phyloP scores from a whole-genome alignment of 306 rosid genomes.

The Cercis canadensis region DNA sequence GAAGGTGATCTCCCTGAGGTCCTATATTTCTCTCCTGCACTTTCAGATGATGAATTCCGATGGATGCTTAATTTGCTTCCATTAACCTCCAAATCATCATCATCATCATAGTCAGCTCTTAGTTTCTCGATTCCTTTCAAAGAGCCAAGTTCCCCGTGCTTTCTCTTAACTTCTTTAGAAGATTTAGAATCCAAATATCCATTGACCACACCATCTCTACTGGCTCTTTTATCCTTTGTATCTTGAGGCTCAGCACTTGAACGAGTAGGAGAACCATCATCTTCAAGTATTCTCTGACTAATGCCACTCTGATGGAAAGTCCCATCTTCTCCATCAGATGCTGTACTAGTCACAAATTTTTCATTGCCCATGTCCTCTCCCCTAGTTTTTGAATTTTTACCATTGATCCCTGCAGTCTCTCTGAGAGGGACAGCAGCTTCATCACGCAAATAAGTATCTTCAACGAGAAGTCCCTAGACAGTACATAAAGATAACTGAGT shows the following conservation, averaged over 20 bases:
- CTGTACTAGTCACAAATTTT: slow-evolving; percentile 37
- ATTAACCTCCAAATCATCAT: slow-evolving; percentile 45
- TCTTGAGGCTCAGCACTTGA: slow-evolving; percentile 40
- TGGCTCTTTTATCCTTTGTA: slow-evolving; percentile 36
- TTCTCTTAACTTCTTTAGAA: slow-evolving; percentile 47
- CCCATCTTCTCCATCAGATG: slow-evolving; percentile 39
- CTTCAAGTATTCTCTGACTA: slow-evolving; percentile 33
- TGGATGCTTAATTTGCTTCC: slow-evolving; percentile 33
- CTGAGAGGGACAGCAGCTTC: slow-evolving; percentile 23
- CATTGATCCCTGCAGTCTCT: slow-evolving; percentile 22
- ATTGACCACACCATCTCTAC: slow-evolving; percentile 45
- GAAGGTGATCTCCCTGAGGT: slow-evolving; percentile 47
- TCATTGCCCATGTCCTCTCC: slow-evolving; percentile 27
- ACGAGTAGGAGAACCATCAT: slow-evolving; percentile 42
- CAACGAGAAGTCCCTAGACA: slow-evolving; percentile 37
- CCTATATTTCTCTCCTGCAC: slow-evolving; percentile 53
- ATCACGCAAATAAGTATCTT: slow-evolving; percentile 1
- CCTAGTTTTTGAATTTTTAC: slow-evolving; percentile 35
- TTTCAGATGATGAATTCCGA: slow-evolving; percentile 52
- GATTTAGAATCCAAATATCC: slow-evolving; percentile 50
- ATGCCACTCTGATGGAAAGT: neutral
- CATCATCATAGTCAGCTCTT: slow-evolving; percentile 39
- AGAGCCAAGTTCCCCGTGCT: slow-evolving; percentile 40
- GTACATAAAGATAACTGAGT: slow-evolving; percentile 39
- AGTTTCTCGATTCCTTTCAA: slow-evolving; percentile 48